Evolutionary conservation across 306 rosid genomes (phyloP).

Genomic region (Amphicarpaea edgeworthii): DNA sequence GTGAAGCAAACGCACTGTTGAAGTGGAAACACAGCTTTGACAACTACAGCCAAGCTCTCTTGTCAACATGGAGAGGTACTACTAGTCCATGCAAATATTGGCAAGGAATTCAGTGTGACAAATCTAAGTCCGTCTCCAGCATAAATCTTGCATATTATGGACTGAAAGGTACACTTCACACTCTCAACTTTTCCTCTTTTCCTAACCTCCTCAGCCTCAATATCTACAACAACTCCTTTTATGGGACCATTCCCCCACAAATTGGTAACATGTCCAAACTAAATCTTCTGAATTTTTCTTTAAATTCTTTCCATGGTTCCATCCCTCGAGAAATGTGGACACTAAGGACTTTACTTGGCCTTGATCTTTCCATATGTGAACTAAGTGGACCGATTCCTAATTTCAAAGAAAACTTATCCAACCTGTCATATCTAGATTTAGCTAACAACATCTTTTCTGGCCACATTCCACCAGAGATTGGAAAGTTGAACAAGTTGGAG

Average conservation of each 20-base stretch:
- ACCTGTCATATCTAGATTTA: conserved; percentile 12
- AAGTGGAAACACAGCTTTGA: neutral
- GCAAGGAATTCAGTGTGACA: conserved; percentile 21
- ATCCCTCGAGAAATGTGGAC: neutral
- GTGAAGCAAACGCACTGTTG: neutral
- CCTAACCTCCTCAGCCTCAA: conserved; percentile 34
- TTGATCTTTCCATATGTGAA: neutral
- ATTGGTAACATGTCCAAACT: too few relatives aligned
- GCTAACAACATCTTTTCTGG: neutral
- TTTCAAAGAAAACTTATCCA: too few relatives aligned
- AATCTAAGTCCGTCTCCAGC: conserved; percentile 23
- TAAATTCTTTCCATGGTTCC: neutral
- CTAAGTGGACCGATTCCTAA: neutral
- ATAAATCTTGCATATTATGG: conserved; percentile 29
- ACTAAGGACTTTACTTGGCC: conserved; percentile 14
- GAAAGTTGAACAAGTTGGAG: too few relatives aligned
- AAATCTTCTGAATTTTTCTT: conserved; percentile 14
- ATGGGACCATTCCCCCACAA: too few relatives aligned
- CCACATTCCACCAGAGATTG: too few relatives aligned
- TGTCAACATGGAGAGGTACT: conserved; percentile 8
- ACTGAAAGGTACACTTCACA: conserved; percentile 36
- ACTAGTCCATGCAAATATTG: conserved; percentile 30
- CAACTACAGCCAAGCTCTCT: neutral
- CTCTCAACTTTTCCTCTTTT: conserved; percentile 34
- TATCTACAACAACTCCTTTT: neutral